A percentile compares a stretch with the other conserved stretches of the same genome.
Conservation (phyloP, 2,329 filamentous ascomycete genomes). For the Xylariomycetidae sp. region DNA sequence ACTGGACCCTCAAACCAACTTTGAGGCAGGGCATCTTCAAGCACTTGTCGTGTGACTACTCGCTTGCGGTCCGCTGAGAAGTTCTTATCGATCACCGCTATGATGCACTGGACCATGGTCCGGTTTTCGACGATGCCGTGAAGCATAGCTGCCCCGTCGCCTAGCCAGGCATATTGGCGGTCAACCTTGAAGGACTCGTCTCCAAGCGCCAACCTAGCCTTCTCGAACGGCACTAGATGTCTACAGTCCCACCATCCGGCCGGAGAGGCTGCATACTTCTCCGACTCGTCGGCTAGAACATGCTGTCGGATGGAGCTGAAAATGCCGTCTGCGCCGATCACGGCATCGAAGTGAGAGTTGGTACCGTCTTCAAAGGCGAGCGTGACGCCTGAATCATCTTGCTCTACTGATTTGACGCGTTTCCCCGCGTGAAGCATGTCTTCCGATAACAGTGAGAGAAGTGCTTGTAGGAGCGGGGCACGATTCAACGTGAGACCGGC, state of each 20-base stretch:
- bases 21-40: slow-evolving; percentile 1
- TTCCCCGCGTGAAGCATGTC: not conserved
- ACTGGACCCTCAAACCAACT: slow-evolving; percentile 6
- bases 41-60: slow-evolving; percentile 3
- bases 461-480: not conserved
- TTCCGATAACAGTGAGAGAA: not conserved
- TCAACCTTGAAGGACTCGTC: slow-evolving; percentile 6
- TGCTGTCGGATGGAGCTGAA: not conserved
- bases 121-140: slow-evolving; percentile 7
- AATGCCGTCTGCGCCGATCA: not conserved
- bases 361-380: not conserved
- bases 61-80: slow-evolving; percentile 2
- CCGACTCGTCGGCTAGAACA: not conserved
- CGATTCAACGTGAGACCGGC: slow-evolving; percentile 3
- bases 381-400: not conserved
- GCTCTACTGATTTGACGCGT: not conserved
- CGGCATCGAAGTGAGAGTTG: not conserved
- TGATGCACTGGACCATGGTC: slow-evolving; percentile 9
- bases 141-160: slow-evolving; percentile 5
- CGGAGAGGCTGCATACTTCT: slow-evolving; percentile 1
- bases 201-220: slow-evolving; percentile 2
- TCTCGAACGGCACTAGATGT: slow-evolving; percentile 3
- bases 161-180: slow-evolving; percentile 5
- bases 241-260: slow-evolving; percentile 3
- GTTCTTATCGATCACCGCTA: not conserved